Conservation (phyloP, 768 basidiomycete genomes). For the Asterophora parasitica region DNA sequence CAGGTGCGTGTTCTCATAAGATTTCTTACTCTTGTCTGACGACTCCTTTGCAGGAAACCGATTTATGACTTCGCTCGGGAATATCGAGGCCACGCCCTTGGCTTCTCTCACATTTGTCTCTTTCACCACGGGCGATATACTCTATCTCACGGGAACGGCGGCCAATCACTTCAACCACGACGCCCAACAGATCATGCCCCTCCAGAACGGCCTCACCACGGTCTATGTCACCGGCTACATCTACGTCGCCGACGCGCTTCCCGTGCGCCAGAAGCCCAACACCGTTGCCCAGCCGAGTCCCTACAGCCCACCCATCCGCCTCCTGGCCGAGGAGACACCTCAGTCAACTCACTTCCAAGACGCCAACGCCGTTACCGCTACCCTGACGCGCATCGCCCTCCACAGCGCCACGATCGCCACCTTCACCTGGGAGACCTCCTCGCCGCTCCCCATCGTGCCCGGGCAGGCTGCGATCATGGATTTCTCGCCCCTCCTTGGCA, state of each 20-base stretch:
- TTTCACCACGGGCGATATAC: constrained; percentile 48
- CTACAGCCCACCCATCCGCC: constrained; percentile 55
- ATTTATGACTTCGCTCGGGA: constrained; percentile 59
- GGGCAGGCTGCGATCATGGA: constrained; percentile 56
- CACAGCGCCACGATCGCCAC: constrained; percentile 50
- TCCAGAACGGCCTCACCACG: constrained; percentile 45
- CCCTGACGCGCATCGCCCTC: constrained; percentile 34
- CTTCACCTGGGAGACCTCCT: constrained; percentile 42
- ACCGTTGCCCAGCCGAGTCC: constrained; percentile 31
- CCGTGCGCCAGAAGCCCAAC: constrained; percentile 38
- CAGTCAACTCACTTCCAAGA: constrained; percentile 24
- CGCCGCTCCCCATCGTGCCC: constrained; percentile 29
- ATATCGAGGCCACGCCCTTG: constrained; percentile 51
- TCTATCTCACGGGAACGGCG: constrained; percentile 60
- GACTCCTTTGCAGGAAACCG: constrained; percentile 42
- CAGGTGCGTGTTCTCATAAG: constrained; percentile 31
- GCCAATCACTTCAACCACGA: constrained; percentile 42
- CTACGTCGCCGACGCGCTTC: constrained; percentile 50
- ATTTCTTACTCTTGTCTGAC: background rate
- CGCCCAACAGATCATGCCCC: constrained; percentile 51
- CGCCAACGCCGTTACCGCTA: constrained; percentile 29
- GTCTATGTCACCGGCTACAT: constrained; percentile 48
- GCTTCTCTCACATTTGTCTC: constrained; percentile 55
- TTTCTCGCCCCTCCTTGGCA: constrained; percentile 46
- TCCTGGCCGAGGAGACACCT: constrained; percentile 43